These are phyloP conservation scores for Hypoxylon cercidicola DNA, from an alignment of 495 filamentous ascomycete species.

Conservation along the genomic window DNA sequence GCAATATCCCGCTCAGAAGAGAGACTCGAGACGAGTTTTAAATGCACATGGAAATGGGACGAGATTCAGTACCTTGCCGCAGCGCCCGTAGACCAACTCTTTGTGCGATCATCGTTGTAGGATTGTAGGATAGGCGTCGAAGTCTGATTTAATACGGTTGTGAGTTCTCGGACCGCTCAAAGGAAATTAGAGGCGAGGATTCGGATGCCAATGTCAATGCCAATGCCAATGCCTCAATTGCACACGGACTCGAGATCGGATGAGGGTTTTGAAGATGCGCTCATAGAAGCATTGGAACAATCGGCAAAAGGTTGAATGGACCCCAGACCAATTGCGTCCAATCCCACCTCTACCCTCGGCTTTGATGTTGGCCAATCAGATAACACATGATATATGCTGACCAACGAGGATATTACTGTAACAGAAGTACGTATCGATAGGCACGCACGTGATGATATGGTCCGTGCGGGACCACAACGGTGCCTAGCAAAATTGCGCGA, in stretches of 20 bases:
- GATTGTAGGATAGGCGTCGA: conserved; percentile 15
- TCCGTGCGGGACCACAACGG: conserved; percentile 29
- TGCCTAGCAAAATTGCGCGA: conserved; percentile 11
- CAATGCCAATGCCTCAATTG: not conserved
- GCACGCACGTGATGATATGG: conserved; percentile 38
- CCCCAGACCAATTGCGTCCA: conserved; percentile 20
- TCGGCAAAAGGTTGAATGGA: conserved; percentile 30
- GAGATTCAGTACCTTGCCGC: conserved; percentile 69
- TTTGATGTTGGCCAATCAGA: conserved; percentile 29
- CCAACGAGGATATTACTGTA: conserved; percentile 22
- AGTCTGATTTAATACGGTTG: too few relatives aligned
- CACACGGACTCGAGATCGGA: not conserved
- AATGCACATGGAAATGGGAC: conserved; percentile 3
- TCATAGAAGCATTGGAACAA: conserved; percentile 30
- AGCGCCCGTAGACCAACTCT: conserved; percentile 73
- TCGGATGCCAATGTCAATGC: too few relatives aligned
- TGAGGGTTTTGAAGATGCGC: conserved; percentile 21
- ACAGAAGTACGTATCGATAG: conserved; percentile 21
- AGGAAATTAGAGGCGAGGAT: too few relatives aligned
- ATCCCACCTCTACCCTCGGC: conserved; percentile 41
- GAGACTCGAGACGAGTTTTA: not conserved
- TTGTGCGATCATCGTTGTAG: conserved; percentile 67
- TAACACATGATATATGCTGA: conserved; percentile 23
- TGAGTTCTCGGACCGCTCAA: conserved; percentile 8
- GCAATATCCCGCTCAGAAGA: too few relatives aligned